These are phyloP conservation scores for Phytophthora citricola DNA, from an alignment of 352 stramenopile species.

Conservation along the genomic window DNA sequence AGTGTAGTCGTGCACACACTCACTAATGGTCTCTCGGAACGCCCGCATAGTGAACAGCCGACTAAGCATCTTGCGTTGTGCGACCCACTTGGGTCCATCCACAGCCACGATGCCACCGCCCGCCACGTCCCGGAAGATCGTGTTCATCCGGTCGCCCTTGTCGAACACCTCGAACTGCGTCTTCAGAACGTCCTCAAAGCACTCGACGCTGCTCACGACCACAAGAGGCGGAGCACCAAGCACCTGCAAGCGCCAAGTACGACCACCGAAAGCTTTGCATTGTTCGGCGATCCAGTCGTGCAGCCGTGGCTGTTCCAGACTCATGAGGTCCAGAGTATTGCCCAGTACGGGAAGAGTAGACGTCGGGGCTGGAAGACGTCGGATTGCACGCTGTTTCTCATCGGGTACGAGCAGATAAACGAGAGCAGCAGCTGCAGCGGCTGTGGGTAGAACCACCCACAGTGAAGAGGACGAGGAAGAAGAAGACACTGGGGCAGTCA, in stretches of 20 bases:
- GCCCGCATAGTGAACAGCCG: conserved; percentile 78
- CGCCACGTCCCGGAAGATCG: conserved; percentile 54
- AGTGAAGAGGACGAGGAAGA: conserved; percentile 15
- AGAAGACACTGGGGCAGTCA: too few relatives aligned
- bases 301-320: conserved; percentile 43
- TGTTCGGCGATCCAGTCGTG: conserved; percentile 61
- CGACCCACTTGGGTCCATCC: conserved; percentile 54
- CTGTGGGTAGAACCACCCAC: conserved; percentile 22
- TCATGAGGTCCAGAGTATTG: conserved; percentile 54
- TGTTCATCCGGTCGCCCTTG: conserved; percentile 56
- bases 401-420: conserved; percentile 32
- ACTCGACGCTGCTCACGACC: conserved; percentile 44
- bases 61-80: conserved; percentile 76
- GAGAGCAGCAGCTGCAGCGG: conserved; percentile 28
- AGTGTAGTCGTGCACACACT: conserved; percentile 50
- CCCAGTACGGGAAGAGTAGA: conserved; percentile 52
- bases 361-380: conserved; percentile 32
- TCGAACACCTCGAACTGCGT: conserved; percentile 75
- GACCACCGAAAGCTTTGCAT: conserved; percentile 42
- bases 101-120: conserved; percentile 64
- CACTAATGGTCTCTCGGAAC: conserved; percentile 45
- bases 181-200: conserved; percentile 55
- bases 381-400: conserved; percentile 34
- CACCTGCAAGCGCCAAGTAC: conserved; percentile 45
- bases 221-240: conserved; percentile 46